A percentile compares a stretch with the other conserved stretches of the same genome.
phyloP scores from a whole-genome alignment of 169 alveolate genomes.

The Plasmodium adleri region DNA sequence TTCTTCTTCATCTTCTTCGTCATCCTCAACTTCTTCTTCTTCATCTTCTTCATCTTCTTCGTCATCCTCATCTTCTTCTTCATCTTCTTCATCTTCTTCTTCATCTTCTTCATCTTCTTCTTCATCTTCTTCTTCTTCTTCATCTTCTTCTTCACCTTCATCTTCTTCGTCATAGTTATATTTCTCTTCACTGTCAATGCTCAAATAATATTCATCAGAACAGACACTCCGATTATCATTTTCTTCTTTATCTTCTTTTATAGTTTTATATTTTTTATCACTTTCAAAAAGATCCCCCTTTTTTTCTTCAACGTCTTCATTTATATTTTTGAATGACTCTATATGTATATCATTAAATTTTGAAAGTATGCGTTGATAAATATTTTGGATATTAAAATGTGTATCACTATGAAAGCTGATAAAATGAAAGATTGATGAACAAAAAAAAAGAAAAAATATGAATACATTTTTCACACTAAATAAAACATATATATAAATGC shows the following conservation, averaged over 20 bases:
- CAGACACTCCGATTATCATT: not conserved
- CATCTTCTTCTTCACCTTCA: not conserved
- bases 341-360: no score
- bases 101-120: not conserved
- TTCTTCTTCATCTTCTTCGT: not conserved
- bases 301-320: not conserved
- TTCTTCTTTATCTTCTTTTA: not conserved
- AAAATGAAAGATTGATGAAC: not conserved
- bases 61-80: not conserved
- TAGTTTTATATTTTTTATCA: not conserved
- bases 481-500: no score
- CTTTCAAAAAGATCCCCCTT: not conserved
- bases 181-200: constrained; percentile 12
- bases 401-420: no score
- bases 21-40: not conserved
- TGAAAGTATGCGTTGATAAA: no score
- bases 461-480: no score
- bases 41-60: not conserved
- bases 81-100: not conserved
- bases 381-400: no score
- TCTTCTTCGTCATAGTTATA: not conserved
- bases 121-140: not conserved
- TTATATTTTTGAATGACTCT: not conserved
- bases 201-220: constrained; percentile 15
- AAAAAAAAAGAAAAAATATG: not conserved